Evolutionary conservation across 2,329 filamentous ascomycete species (phyloP), one percentile per base, ranked within the genome.

Genomic region (Fonsecaea erecta): DNA sequence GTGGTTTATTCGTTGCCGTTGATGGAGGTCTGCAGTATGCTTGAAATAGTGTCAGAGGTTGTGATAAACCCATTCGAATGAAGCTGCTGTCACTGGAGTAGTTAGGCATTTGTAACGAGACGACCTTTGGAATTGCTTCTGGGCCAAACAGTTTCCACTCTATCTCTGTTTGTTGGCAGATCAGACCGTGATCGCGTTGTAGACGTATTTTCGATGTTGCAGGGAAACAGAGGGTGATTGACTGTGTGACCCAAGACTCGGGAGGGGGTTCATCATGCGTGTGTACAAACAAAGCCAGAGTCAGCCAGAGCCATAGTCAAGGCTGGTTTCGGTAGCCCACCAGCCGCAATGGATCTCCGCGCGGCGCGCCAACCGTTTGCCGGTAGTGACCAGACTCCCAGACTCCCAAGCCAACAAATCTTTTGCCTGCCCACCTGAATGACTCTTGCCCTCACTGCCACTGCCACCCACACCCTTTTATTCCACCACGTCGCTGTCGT

Each of bases 381-480:
- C 26, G 37, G 55, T 14, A 58, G 35, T 58, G 35, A 34, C 28
- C 24, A 40, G 18, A 43, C 37, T 14, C 18, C 54, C 21, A 28
- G 5, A 18, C 24, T 28, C 37, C 37, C 57, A 48, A 21, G 30
- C 28, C 62, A 63, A 12, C 32, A 11, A 63, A 62, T 54, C 32
- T 35, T 35, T 24, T 24, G 9, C 46, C 35, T 30, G 51, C 52
- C 37, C 30, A 53, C 40, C 52, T 60, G 24, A 18, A 58, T 63
- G 59, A 68, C 62, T 59, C 26, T 56, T 61, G 60, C 64, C 62
- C 32, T 66, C 64, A 62, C 51, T 59, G 35, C 60, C 37, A n/a
- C n/a, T n/a, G n/a, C n/a, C n/a, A n/a, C n/a, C n/a, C n/a, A n/a
- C n/a, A 60, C 34, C 34, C 34, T 46, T 56, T 34, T 64, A 46